These are phyloP conservation scores for Theileria equi DNA, from an alignment of 169 alveolate genomes.

Conservation along the genomic window DNA sequence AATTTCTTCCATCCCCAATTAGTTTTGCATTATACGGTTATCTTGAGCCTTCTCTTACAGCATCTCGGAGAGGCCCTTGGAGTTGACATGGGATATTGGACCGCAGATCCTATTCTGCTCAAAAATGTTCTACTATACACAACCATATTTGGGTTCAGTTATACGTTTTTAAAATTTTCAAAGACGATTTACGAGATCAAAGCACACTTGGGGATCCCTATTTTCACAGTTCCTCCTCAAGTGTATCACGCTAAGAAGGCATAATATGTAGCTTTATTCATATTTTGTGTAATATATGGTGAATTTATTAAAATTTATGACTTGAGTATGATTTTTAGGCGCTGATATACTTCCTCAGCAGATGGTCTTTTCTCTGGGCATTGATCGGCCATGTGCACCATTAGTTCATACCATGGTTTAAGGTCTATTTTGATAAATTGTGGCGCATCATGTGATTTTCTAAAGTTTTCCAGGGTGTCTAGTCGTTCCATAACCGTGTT, in stretches of 20 bases:
- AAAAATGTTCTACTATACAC: background rate
- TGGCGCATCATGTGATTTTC: conserved; percentile 78
- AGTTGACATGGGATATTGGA: background rate
- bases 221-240: no score
- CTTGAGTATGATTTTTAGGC: conserved; percentile 61
- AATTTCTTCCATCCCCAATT: conserved; percentile 19
- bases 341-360: conserved; percentile 75
- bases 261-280: no score
- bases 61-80: conserved; percentile 7
- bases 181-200: conserved; percentile 36
- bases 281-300: no score
- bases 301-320: background rate
- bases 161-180: conserved; percentile 7
- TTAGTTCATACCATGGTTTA: conserved; percentile 79
- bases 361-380: conserved; percentile 84
- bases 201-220: conserved; percentile 34
- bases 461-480: conserved; percentile 77
- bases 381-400: conserved; percentile 80
- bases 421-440: conserved; percentile 68
- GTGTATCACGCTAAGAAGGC: no score
- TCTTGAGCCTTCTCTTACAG: conserved; percentile 10
- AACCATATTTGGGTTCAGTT: conserved; percentile 26
- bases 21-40: conserved; percentile 31
- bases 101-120: background rate
- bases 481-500: conserved; percentile 84